Evolutionary conservation across 441 rosid species (phyloP).

Genomic region (Cnidoscolus chayamansa): DNA sequence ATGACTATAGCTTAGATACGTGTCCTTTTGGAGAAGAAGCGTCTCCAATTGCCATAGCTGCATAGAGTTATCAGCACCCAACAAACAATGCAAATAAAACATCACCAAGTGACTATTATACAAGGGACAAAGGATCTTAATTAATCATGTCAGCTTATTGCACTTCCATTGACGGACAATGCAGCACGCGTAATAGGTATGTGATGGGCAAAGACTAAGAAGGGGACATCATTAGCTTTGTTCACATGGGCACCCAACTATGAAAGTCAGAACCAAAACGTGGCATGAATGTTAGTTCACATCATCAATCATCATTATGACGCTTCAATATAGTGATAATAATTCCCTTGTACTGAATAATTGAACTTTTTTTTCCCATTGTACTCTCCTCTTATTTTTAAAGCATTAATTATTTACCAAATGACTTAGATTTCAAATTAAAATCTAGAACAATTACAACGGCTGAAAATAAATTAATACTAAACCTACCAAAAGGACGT

Average conservation of each 20-base stretch:
- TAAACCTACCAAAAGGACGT: not conserved
- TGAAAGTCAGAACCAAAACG: constrained; percentile 24
- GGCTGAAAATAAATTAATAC: not conserved
- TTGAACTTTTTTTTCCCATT: too few species aligned
- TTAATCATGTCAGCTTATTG: constrained; percentile 25
- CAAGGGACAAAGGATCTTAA: constrained; percentile 12
- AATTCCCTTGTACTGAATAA: not conserved
- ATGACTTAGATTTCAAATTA: not conserved
- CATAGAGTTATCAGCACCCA: constrained; percentile 24
- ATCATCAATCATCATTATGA: constrained; percentile 16
- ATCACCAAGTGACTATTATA: constrained; percentile 11
- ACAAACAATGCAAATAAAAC: constrained; percentile 10
- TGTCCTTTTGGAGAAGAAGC: constrained; percentile 83
- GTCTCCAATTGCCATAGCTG: constrained; percentile 99
- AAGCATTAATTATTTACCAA: not conserved
- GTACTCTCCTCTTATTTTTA: too few species aligned
- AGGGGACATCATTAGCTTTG: constrained; percentile 3
- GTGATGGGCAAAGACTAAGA: constrained; percentile 16
- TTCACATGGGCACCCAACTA: constrained; percentile 34
- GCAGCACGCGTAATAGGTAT: constrained; percentile 22
- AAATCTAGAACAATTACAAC: not conserved
- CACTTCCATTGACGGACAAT: constrained; percentile 18
- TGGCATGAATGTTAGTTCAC: constrained; percentile 13
- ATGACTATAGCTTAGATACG: constrained; percentile 84
- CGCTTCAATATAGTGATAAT: not conserved